Base-by-base conservation (phyloP, 1,284 basidiomycete genomes). In the Mycosarcoma maydis region DNA sequence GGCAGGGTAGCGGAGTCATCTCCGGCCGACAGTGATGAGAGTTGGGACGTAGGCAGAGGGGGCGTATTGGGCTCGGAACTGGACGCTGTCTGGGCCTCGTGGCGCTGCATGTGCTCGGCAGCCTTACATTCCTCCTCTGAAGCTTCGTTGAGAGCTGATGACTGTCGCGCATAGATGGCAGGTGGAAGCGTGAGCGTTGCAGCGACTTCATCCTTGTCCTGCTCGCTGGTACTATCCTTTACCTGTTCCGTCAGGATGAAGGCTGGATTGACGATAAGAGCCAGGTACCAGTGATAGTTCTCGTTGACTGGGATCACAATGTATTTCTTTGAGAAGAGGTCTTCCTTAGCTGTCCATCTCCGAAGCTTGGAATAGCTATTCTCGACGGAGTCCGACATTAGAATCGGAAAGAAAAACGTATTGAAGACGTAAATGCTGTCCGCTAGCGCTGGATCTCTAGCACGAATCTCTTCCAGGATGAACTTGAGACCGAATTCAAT, bases 251-350 rank as follows among this genome's bases (percentile, higher is more conserved):
- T n/a, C 27, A 64, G 33, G 33, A 70, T 41, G 24, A 17, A 44
- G 9, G 36, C 87, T 0, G 96, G 95, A 59, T 91, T 89, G 82
- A 89, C 90, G 71, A 99, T 94, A 68, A 98, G 88, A 7, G 92
- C 94, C 20, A 98, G 86, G 82, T 96, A 98, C 96, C 96, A 98
- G 83, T 99, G 96, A 40, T 92, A 84, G 75, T 94, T 86, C 82
- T 98, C 96, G 77, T 98, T 97, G 83, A 99, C 96, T 1, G 96
- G 96, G 3, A 99, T 87, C 38, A 99, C 88, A 61, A 99, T 86
- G 76, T 90, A 96, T 76, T 91, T 90, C 85, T 98, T 98, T 60
- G 86, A 83, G 82, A 98, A 99, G 16, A 98, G 82, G 78, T 96
- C 87, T 36, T 92, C 85, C 76, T 89, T 91, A 27, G 88, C 87